These are phyloP conservation scores for Saccharomycopsis guyanensis DNA, from an alignment of 805 yeast genomes.

Conservation along the genomic window DNA sequence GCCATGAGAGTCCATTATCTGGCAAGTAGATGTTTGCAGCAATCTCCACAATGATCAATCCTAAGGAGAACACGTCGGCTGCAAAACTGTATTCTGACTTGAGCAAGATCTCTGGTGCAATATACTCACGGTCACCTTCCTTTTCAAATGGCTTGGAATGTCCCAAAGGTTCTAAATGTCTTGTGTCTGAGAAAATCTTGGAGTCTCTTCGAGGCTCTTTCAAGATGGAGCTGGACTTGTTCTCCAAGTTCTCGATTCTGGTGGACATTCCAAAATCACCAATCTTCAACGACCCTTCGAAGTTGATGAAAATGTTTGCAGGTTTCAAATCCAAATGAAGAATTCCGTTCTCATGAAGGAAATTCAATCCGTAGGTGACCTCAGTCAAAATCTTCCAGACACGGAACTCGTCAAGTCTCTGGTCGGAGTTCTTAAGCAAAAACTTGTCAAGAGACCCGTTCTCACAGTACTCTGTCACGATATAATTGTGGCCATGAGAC, in stretches of 20 bases:
- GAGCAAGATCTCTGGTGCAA: conserved; percentile 91
- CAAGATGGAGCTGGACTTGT: not conserved
- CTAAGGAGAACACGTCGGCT: conserved; percentile 93
- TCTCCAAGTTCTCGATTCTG: conserved; percentile 21
- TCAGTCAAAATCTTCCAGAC: conserved; percentile 95
- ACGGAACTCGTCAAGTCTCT: conserved; percentile 80
- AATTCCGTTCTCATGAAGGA: conserved; percentile 66
- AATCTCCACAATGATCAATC: conserved; percentile 85
- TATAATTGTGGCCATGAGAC: conserved; percentile 36
- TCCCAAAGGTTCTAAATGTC: not conserved
- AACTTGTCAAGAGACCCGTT: conserved; percentile 86
- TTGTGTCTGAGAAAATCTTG: conserved; percentile 4
- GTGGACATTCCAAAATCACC: conserved; percentile 97
- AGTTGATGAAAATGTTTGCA: conserved; percentile 87
- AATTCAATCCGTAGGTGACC: conserved; percentile 71
- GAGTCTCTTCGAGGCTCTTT: not conserved
- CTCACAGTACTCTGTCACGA: conserved; percentile 94
- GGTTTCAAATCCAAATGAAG: conserved; percentile 92
- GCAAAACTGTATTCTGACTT: conserved; percentile 78
- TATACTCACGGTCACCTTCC: conserved; percentile 96
- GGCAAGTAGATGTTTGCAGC: conserved; percentile 95
- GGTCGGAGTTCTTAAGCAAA: conserved; percentile 54
- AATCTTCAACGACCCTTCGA: conserved; percentile 88
- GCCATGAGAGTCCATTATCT: conserved; percentile 96
- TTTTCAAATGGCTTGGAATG: conserved; percentile 41